Conservation (phyloP, 352 stramenopile genomes). For the Phytophthora cactorum region DNA sequence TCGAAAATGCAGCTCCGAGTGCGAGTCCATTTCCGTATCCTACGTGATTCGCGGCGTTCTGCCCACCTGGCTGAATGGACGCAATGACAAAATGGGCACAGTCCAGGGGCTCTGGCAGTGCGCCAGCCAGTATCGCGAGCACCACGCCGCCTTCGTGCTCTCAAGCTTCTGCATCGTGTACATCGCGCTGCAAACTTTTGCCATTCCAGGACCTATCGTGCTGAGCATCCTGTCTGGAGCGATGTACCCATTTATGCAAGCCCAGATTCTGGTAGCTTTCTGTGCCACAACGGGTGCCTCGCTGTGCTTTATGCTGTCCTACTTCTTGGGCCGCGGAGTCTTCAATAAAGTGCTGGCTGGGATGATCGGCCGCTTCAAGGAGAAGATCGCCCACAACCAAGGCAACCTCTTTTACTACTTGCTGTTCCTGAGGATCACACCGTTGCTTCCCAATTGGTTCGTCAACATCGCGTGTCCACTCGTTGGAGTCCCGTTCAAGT, state of each 20-base stretch:
- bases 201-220: slow-evolving; percentile 87
- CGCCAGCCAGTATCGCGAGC: slow-evolving; percentile 77
- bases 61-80: slow-evolving; percentile 78
- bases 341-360: slow-evolving; percentile 71
- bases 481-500: slow-evolving; percentile 83
- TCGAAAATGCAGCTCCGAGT: slow-evolving; percentile 51
- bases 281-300: slow-evolving; percentile 84
- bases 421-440: slow-evolving; percentile 90
- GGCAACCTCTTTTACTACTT: slow-evolving; percentile 90
- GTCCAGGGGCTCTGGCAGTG: slow-evolving; percentile 80
- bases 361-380: slow-evolving; percentile 84
- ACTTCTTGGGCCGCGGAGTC: slow-evolving; percentile 79
- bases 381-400: slow-evolving; percentile 86
- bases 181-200: slow-evolving; percentile 88
- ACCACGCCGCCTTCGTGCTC: slow-evolving; percentile 76
- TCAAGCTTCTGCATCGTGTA: slow-evolving; percentile 88
- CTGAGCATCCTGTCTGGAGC: slow-evolving; percentile 88
- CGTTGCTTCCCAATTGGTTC: slow-evolving; percentile 90
- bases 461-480: slow-evolving; percentile 90
- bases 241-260: slow-evolving; percentile 85
- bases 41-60: slow-evolving; percentile 85
- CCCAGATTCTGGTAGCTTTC: slow-evolving; percentile 82
- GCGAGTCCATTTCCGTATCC: slow-evolving; percentile 70
- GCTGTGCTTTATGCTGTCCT: slow-evolving; percentile 87
- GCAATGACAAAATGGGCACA: slow-evolving; percentile 88